phyloP scores from a whole-genome alignment of 257 asterid species.

The Solanum okadae region DNA sequence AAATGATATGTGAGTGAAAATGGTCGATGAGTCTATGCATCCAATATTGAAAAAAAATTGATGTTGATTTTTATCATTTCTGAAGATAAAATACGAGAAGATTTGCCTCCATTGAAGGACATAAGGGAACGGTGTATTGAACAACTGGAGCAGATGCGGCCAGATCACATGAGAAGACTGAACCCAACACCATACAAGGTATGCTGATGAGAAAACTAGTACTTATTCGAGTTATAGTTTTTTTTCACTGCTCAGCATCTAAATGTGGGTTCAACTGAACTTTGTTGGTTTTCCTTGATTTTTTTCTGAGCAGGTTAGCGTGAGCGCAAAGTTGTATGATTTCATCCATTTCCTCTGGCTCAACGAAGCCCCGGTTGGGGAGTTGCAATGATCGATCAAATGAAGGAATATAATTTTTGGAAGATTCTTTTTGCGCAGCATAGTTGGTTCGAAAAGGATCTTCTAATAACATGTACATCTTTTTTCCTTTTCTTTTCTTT shows the following conservation, averaged over 20 bases:
- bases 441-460: background rate
- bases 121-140: slow-evolving; percentile 68
- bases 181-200: slow-evolving; percentile 99
- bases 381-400: slow-evolving; percentile 45
- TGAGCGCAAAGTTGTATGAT: slow-evolving; percentile 80
- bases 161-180: slow-evolving; percentile 95
- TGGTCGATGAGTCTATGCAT: background rate
- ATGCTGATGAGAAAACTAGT: background rate
- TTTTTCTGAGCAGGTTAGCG: slow-evolving; percentile 64
- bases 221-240: background rate
- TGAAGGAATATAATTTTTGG: background rate
- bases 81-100: slow-evolving; percentile 61
- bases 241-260: background rate
- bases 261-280: background rate
- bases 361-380: slow-evolving; percentile 97
- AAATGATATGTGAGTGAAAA: background rate
- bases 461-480: background rate
- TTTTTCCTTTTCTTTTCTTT: background rate
- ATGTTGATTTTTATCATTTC: background rate
- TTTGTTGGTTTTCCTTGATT: background rate
- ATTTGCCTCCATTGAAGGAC: slow-evolving; percentile 41
- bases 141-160: slow-evolving; percentile 77
- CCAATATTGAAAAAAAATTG: background rate
- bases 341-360: slow-evolving; percentile 97
- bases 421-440: background rate